Evolutionary conservation across 768 basidiomycete genomes (phyloP).

Genomic region (Lyophyllum decastes): DNA sequence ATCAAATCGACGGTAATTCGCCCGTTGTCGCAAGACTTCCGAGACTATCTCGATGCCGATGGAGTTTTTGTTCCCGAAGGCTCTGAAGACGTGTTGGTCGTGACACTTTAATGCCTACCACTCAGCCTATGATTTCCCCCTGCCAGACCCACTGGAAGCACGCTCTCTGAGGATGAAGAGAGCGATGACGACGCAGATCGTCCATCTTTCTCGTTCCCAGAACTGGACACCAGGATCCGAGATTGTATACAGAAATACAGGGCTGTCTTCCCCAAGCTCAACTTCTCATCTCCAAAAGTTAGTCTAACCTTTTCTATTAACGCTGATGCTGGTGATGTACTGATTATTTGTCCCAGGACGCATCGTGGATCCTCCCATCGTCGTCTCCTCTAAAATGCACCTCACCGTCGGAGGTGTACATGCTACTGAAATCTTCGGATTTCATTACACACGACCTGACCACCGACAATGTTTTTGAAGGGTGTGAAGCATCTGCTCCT

Average conservation of each 20-base stretch:
- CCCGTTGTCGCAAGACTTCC: slow-evolving; percentile 64
- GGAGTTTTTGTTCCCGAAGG: slow-evolving; percentile 84
- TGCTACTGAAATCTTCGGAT: slow-evolving; percentile 91
- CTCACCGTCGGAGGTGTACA: slow-evolving; percentile 86
- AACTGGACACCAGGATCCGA: slow-evolving; percentile 75
- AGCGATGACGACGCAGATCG: slow-evolving; percentile 29
- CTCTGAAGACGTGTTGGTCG: slow-evolving; percentile 71
- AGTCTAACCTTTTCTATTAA: background rate
- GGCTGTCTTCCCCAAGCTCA: slow-evolving; percentile 93
- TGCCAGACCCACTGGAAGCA: slow-evolving; percentile 51
- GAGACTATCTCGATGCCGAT: slow-evolving; percentile 77
- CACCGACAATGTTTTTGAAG: slow-evolving; percentile 62
- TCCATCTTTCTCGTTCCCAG: slow-evolving; percentile 70
- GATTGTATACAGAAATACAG: slow-evolving; percentile 66
- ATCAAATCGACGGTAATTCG: slow-evolving; percentile 77
- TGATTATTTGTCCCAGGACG: slow-evolving; percentile 57
- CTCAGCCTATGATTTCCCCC: slow-evolving; percentile 4
- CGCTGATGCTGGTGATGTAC: background rate
- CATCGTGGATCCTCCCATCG: slow-evolving; percentile 85
- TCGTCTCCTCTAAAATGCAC: slow-evolving; percentile 86
- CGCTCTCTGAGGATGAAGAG: slow-evolving; percentile 60
- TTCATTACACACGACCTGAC: slow-evolving; percentile 82
- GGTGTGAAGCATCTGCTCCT: slow-evolving; percentile 38
- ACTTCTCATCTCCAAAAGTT: slow-evolving; percentile 93
- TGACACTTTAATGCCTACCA: background rate